phyloP scores from a whole-genome alignment of 805 yeast genomes.

The Diddensiella transvaalensis region DNA sequence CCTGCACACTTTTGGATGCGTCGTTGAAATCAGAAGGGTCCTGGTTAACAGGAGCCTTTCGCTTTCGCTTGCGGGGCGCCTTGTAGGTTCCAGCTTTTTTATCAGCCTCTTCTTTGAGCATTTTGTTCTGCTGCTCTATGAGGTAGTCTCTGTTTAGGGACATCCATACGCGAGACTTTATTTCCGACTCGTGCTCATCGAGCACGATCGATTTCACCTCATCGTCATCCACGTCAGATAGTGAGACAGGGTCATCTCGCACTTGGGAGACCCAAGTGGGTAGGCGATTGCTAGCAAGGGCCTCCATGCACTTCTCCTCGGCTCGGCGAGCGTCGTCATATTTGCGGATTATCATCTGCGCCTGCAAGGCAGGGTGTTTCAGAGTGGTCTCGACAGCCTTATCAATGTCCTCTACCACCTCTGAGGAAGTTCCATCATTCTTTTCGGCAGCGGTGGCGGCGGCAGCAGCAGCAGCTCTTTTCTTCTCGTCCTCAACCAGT shows the following conservation, averaged over 20 bases:
- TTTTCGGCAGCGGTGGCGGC: conserved; percentile 14
- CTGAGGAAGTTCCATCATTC: conserved; percentile 15
- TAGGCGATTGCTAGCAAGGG: conserved; percentile 18
- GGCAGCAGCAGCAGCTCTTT: conserved; percentile 6
- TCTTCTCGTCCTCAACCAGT: conserved; percentile 6
- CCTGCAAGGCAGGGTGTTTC: neutral
- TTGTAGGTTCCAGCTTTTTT: conserved; percentile 70
- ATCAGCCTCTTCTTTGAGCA: conserved; percentile 83
- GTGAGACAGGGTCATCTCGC: conserved; percentile 56
- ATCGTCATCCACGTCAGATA: conserved; percentile 80
- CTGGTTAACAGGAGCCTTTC: conserved; percentile 30
- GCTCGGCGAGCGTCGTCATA: neutral
- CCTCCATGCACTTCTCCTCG: conserved; percentile 12
- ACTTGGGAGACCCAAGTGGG: conserved; percentile 40
- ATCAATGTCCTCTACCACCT: neutral
- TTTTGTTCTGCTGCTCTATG: conserved; percentile 77
- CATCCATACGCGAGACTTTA: conserved; percentile 86
- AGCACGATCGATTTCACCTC: conserved; percentile 63
- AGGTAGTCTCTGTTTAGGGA: conserved; percentile 84
- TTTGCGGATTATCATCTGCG: conserved; percentile 7
- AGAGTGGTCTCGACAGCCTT: neutral
- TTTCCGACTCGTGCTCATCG: conserved; percentile 60
- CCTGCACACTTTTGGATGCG: conserved; percentile 77
- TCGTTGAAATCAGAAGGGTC: conserved; percentile 24
- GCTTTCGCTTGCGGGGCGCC: conserved; percentile 40